Base-by-base conservation (phyloP, 2,329 filamentous ascomycete genomes). In the Botrytis paeoniae region DNA sequence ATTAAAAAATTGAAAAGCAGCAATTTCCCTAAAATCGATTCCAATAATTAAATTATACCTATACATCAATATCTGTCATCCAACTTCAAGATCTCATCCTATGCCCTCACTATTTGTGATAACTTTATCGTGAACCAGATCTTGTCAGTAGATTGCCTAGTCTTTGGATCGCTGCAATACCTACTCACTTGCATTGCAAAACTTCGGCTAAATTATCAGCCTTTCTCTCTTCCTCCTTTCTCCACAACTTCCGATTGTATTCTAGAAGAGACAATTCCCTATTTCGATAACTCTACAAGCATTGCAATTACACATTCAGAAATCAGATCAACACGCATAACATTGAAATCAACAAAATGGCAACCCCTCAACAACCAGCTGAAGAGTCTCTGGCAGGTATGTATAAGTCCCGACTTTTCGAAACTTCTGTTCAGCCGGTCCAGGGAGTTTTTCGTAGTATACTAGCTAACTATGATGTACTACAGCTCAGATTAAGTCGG, bases 401-500 rank as follows among this genome's bases (percentile, higher is more conserved):
- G 69, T 71, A 57, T 43, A 22, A 54, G 35, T 68, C 65, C 37
- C 10, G 16, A 57, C 35, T 20, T 41, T 57, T 29, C 25, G 39
- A 41, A 6, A 25, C 48, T 4, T 57, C 37, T 57, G 14, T 39
- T 25, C 37, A 32, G 37, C 65, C 20, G 35, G 20, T 25, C 37
- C 18, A 32, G 22, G 48, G 25, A 35, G 7, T 25, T 37, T 22
- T 25, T 57, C 22, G 18, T 32, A 14, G 35, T 45, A 48, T 54
- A 18, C 45, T 51, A n/a, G 72, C 76, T 78, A 74, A 76, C n/a
- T 54, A 60, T 57, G 70, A 41, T 59, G 18, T 59, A 29, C 64
- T 48, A 64, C 69, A 99, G 96, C 94, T 76, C 94, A 97, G 85
- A 91, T 99, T 84, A 99, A 99, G 87, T 97, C 95, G 79, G 95